Conservation (phyloP, 2,329 filamentous ascomycete genomes). For the Rutstroemia sydowiana region DNA sequence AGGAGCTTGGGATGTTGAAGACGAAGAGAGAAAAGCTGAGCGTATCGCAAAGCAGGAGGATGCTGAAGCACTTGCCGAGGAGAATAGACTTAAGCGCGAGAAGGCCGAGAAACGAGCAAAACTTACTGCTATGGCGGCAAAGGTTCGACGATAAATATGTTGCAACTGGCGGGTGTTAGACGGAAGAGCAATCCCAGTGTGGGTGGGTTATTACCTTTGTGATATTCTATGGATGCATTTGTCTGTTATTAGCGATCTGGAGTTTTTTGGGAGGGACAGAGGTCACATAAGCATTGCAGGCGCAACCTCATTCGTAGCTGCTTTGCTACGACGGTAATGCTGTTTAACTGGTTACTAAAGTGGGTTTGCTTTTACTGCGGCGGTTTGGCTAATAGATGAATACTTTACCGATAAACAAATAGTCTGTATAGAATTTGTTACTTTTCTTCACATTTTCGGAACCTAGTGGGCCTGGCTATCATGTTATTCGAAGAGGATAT, state of each 20-base stretch:
- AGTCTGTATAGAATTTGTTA: too few species aligned
- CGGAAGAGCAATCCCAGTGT: background rate
- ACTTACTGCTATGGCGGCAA: constrained; percentile 29
- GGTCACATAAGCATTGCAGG: constrained; percentile 10
- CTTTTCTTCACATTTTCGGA: too few species aligned
- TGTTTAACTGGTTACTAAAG: too few species aligned
- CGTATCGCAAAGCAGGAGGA: constrained; percentile 61
- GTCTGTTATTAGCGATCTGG: constrained; percentile 10
- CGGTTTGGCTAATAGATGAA: too few species aligned
- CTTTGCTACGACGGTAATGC: background rate
- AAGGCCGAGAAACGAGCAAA: constrained; percentile 44
- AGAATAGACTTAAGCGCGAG: constrained; percentile 52
- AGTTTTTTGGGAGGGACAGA: constrained; percentile 4
- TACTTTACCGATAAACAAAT: too few species aligned
- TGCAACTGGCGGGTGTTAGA: background rate
- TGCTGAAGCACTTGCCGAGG: constrained; percentile 53
- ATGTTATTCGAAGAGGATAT: too few species aligned
- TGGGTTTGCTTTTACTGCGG: too few species aligned
- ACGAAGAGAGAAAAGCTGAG: constrained; percentile 60
- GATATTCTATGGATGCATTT: constrained; percentile 4
- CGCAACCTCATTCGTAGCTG: constrained; percentile 2
- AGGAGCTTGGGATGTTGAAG: constrained; percentile 64
- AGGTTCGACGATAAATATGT: constrained; percentile 8
- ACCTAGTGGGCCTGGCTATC: too few species aligned
- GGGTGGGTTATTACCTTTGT: constrained; percentile 1